Evolutionary conservation across 2,329 filamentous ascomycete species (phyloP), one percentile per base, ranked within the genome.

Genomic region (Pseudopyrenochaeta lycopersici): DNA sequence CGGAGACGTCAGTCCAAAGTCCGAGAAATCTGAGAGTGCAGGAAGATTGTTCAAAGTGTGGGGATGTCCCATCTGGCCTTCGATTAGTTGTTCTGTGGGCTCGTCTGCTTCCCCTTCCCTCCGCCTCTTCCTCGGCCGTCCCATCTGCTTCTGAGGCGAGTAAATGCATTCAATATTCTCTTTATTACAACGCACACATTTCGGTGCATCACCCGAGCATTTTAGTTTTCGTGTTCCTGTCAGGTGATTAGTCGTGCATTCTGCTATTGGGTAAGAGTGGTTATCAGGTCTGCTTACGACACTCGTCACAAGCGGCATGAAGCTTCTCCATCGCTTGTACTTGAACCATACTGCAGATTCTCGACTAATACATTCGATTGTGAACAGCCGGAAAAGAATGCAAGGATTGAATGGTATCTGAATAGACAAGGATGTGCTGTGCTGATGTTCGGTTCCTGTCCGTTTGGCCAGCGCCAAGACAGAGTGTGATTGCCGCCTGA

Each of bases 111-210:
- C 58, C 20, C 63, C 70, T n/a, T 72, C 70, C 43, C 75, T 67
- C 52, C 68, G 66, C 46, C 80, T 73, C 64, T 83, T 83, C 54
- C 77, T 76, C n/a, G 81, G 81, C 38, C 81, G 64, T 9, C 81
- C 81, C 81, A 83, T 83, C 31, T 71, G 76, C 64, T 81, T 82
- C 46, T 79, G 79, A 2, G 69, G 67, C 20, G 79, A 81, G 62
- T 82, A 83, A 21, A 78, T 47, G 60, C 81, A 83, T 14, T 44
- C 42, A 12, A 81, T 72, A 3, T 58, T 59, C 43, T 82, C 80
- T 35, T 66, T 62, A 15, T 58, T 55, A 56, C 81, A 83, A 46
- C 81, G 70, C 15, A 63, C 62, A 58, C 81, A 83, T 35, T 48
- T 56, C 2, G 78, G 77, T n/a, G 62, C 64, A 15, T 77, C 72